These are phyloP conservation scores for Trichophyton benhamiae DNA, from an alignment of 2,329 filamentous ascomycete genomes.

Conservation along the genomic window DNA sequence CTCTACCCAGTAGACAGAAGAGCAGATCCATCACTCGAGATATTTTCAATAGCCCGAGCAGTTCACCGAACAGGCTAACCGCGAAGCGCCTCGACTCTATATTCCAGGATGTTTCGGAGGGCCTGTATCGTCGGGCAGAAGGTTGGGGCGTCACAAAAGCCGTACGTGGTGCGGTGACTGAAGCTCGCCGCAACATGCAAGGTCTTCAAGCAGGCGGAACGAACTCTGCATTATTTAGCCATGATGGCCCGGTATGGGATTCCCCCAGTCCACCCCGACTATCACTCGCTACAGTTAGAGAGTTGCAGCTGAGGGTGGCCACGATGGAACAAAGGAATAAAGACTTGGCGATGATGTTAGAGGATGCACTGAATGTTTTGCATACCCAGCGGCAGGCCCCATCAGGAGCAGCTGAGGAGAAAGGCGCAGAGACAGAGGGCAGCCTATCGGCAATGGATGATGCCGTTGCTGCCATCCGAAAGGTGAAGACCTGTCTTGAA, in stretches of 20 bases:
- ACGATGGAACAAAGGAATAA: conserved; percentile 31
- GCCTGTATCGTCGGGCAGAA: conserved; percentile 37
- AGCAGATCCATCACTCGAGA: conserved; percentile 6
- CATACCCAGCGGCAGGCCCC: conserved; percentile 22
- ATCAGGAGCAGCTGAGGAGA: conserved; percentile 1
- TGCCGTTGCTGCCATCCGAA: conserved; percentile 31
- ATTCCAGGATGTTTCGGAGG: conserved; percentile 38
- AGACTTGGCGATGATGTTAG: conserved; percentile 30
- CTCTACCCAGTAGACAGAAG: conserved; percentile 5
- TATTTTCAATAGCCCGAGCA: conserved; percentile 17
- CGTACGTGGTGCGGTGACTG: conserved; percentile 36
- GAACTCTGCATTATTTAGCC: conserved; percentile 18
- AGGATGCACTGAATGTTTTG: conserved; percentile 32
- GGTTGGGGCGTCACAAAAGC: conserved; percentile 39
- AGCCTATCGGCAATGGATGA: conserved; percentile 17
- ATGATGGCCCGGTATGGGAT: conserved; percentile 12
- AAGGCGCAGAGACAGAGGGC: not conserved
- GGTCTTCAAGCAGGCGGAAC: conserved; percentile 31
- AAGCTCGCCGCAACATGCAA: conserved; percentile 37
- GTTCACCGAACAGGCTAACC: conserved; percentile 27
- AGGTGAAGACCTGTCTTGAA: conserved; percentile 33
- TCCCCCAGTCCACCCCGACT: conserved; percentile 12
- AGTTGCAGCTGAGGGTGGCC: conserved; percentile 24
- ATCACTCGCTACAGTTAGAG: conserved; percentile 13
- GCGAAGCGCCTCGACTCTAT: conserved; percentile 34